Evolutionary conservation across 2,329 filamentous ascomycete species (phyloP).

Genomic region (Capronia coronata): DNA sequence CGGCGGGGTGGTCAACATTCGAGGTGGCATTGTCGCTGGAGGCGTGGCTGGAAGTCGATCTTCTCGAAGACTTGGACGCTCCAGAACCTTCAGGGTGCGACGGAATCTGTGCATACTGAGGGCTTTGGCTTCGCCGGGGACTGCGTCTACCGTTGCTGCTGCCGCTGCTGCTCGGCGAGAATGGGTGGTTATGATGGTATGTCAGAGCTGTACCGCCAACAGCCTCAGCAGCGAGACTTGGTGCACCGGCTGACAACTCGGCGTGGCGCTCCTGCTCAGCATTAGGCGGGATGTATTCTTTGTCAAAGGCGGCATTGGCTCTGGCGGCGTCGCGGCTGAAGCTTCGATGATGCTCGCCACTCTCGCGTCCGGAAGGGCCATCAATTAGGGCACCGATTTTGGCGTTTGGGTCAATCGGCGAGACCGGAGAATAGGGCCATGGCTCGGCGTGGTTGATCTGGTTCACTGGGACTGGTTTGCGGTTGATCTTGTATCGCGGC

Average conservation of each 20-base stretch:
- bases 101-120: neutral
- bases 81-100: constrained; percentile 1
- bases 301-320: constrained; percentile 19
- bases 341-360: constrained; percentile 8
- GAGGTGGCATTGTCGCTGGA: constrained; percentile 3
- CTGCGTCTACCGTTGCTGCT: constrained; percentile 2
- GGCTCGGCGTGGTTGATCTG: constrained; percentile 17
- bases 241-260: constrained; percentile 2
- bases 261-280: neutral
- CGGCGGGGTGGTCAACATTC: no score
- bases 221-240: constrained; percentile 11
- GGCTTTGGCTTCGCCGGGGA: constrained; percentile 4
- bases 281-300: constrained; percentile 7
- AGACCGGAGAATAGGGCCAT: constrained; percentile 22
- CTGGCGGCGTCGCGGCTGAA: constrained; percentile 15
- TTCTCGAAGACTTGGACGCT: neutral
- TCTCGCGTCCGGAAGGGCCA: constrained; percentile 1
- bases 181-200: constrained; percentile 6
- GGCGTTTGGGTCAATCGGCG: constrained; percentile 14
- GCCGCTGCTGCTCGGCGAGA: neutral
- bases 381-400: neutral
- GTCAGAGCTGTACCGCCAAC: constrained; percentile 11
- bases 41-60: constrained; percentile 1
- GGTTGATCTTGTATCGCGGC: constrained; percentile 5
- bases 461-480: constrained; percentile 21